A percentile compares a stretch with the other conserved stretches of the same genome.
Evolutionary conservation across 495 filamentous ascomycete species (phyloP).

Genomic region (Daldinia decipiens): DNA sequence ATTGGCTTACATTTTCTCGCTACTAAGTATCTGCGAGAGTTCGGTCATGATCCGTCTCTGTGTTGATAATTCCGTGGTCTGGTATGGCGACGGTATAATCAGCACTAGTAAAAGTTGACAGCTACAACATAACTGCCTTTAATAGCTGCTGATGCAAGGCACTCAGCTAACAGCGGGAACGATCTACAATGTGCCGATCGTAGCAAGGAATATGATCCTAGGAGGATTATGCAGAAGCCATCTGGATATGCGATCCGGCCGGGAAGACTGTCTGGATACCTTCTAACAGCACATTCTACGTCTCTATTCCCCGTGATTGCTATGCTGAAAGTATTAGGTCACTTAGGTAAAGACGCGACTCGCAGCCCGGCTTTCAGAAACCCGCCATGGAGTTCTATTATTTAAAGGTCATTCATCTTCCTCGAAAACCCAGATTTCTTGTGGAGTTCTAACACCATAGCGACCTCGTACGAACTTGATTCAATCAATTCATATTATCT

Average conservation of each 20-base stretch:
- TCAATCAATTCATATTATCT: neutral
- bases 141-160: conserved; percentile 21
- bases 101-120: neutral
- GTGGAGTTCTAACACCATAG: neutral
- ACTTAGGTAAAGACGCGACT: conserved; percentile 15
- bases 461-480: neutral
- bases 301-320: neutral
- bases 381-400: neutral
- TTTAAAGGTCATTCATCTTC: conserved; percentile 13
- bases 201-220: conserved; percentile 8
- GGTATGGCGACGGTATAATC: neutral
- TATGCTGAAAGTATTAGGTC: neutral
- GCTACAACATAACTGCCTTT: no score
- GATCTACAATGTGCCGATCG: conserved; percentile 29
- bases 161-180: conserved; percentile 12
- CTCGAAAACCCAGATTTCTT: neutral
- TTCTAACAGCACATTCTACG: neutral
- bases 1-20: neutral
- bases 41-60: neutral
- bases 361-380: neutral
- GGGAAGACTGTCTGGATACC: neutral
- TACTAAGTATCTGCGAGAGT: neutral
- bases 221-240: conserved; percentile 19
- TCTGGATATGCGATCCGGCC: conserved; percentile 1
- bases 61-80: neutral